Evolutionary conservation across 2,329 filamentous ascomycete genomes (phyloP).

Genomic region (Scorias spongiosa): DNA sequence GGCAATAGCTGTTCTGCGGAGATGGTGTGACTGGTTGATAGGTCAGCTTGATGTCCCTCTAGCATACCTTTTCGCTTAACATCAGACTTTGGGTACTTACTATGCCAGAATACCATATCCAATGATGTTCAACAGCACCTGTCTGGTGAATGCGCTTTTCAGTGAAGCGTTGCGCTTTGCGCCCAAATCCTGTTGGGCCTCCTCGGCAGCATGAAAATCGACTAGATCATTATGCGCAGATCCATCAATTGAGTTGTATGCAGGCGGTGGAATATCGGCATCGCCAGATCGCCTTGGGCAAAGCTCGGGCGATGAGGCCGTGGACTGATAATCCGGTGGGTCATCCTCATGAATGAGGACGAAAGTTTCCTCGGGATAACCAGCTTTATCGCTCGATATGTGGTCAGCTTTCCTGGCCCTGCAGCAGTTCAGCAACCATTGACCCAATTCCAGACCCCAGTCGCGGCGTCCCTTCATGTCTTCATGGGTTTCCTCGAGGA

Average conservation of each 20-base stretch:
- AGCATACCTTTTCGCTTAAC: conserved; percentile 6
- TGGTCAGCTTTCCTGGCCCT: conserved; percentile 6
- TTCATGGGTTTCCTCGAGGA: conserved; percentile 86
- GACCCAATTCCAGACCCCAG: conserved; percentile 59
- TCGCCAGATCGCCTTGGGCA: conserved; percentile 8
- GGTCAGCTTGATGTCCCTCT: not conserved
- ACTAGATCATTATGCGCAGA: conserved; percentile 1
- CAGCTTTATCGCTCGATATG: conserved; percentile 24
- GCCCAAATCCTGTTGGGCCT: conserved; percentile 1
- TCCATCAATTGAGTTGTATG: conserved; percentile 19
- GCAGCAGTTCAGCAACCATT: conserved; percentile 40
- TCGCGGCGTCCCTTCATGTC: conserved; percentile 66
- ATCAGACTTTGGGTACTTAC: conserved; percentile 41
- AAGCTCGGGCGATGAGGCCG: conserved; percentile 38
- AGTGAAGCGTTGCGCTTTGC: conserved; percentile 23
- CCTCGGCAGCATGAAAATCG: not conserved
- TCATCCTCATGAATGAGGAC: conserved; percentile 48
- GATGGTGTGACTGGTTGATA: conserved; percentile 64
- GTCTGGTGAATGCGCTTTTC: conserved; percentile 59
- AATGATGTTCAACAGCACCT: conserved; percentile 74
- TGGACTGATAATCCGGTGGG: conserved; percentile 53
- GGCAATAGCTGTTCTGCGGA: conserved; percentile 90
- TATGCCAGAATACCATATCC: conserved; percentile 88
- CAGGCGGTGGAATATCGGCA: conserved; percentile 15
- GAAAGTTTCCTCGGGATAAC: conserved; percentile 41